Evolutionary conservation across 805 yeast genomes (phyloP), one percentile per base, ranked within the genome.

Genomic region (Pichia manshurica): DNA sequence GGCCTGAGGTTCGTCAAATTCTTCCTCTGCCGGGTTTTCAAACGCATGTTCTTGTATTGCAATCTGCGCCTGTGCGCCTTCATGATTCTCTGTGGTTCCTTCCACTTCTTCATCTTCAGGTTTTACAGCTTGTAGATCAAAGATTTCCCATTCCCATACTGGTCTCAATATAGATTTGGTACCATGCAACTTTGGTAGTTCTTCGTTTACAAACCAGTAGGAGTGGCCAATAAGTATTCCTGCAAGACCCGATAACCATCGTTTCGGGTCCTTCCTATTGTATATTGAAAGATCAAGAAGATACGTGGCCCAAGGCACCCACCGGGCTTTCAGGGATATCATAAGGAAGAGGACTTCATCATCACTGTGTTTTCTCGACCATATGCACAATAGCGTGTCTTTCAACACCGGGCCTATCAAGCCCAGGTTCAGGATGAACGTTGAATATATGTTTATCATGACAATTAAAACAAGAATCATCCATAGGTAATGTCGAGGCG

Each of bases 331-430:
- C 36, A 77, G 58, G n/a, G 55, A 53, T 5, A 78, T 42, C 6
- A 78, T 73, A 50, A 75, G 54, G 28, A 75, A 51, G 5, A 68
- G 55, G 17, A 77, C 53, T 32, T 65, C 63, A 15, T 64, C 62
- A 32, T 67, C 67, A 3, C 78, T 76, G 48, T 70, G 67, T 17
- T 71, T 67, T 25, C 78, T 64, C 3, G 79, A 67, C 72, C 78
- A 70, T 25, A 78, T 60, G 53, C 73, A 78, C 8, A 70, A 56
- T 38, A 78, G 50, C 6, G 64, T 56, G 25, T 64, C 66, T 35
- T 60, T 60, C 23, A 79, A 60, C 17, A 67, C 58, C 2, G 66
- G 59, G 3, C 79, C 77, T 23, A 71, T 52, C 41, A 71, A 53
- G 23, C 60, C 57, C 16, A 70, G 42, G 22, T 65, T 58, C 31